phyloP scores from a whole-genome alignment of 2,329 filamentous ascomycete genomes.

The Aotearoamyces nothofagi region DNA sequence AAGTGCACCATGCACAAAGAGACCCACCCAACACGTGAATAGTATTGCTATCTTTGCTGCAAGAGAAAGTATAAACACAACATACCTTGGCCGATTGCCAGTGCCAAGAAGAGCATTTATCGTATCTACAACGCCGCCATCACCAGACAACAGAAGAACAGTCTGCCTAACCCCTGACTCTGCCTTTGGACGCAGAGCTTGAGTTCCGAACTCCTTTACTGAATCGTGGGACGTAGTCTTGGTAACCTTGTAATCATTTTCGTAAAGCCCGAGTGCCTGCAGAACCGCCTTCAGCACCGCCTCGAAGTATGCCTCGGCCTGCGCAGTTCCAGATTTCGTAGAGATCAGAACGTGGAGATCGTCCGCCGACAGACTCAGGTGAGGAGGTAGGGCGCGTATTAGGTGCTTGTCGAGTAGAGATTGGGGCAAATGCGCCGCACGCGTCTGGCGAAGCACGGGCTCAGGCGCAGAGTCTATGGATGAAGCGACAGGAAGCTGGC shows the following conservation, averaged over 20 bases:
- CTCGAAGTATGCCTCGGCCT: slow-evolving; percentile 39
- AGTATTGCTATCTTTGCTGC: neutral
- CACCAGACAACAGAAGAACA: slow-evolving; percentile 70
- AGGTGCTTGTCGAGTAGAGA: neutral
- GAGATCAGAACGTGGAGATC: slow-evolving; percentile 52
- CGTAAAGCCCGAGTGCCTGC: slow-evolving; percentile 24
- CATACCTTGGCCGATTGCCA: slow-evolving; percentile 10
- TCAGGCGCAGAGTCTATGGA: neutral
- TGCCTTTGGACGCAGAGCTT: slow-evolving; percentile 31
- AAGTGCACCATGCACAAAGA: too few species aligned
- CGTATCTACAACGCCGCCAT: slow-evolving; percentile 74
- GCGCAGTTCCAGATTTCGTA: slow-evolving; percentile 45
- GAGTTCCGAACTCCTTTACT: slow-evolving; percentile 45
- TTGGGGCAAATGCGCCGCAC: neutral
- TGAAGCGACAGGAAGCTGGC: neutral
- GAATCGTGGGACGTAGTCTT: slow-evolving; percentile 48
- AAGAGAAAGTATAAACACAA: slow-evolving; percentile 11
- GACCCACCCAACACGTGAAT: too few species aligned
- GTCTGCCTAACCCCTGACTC: slow-evolving; percentile 34
- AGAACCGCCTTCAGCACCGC: slow-evolving; percentile 40
- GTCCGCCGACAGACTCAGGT: neutral
- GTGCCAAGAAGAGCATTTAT: slow-evolving; percentile 46
- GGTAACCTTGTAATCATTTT: slow-evolving; percentile 33
- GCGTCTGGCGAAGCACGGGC: neutral
- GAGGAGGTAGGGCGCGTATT: neutral